Conservation (phyloP, 495 filamentous ascomycete genomes). For the Pseudomonodictys pantanalensis region DNA sequence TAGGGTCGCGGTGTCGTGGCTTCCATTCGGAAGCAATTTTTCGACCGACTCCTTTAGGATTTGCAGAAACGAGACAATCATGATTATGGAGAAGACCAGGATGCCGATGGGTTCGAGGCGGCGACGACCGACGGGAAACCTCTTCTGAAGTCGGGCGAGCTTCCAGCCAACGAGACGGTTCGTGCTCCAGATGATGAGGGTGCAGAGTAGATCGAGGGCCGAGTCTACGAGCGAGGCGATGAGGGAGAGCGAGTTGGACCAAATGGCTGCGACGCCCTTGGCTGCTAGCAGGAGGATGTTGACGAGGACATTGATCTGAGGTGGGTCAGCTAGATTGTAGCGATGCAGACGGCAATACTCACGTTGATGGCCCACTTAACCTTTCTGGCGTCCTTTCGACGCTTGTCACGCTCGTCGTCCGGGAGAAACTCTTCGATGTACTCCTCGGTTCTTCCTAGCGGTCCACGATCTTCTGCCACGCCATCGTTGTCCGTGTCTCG, state of each 20-base stretch:
- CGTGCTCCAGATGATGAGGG: conserved; percentile 49
- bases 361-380: conserved; percentile 55
- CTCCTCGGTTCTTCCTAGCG: conserved; percentile 41
- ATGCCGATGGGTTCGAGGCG: conserved; percentile 46
- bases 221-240: conserved; percentile 49
- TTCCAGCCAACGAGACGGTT: conserved; percentile 48
- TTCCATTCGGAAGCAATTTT: conserved; percentile 43
- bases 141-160: conserved; percentile 39
- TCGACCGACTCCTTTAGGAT: conserved; percentile 49
- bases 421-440: conserved; percentile 49
- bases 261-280: conserved; percentile 43
- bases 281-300: conserved; percentile 47
- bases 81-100: conserved; percentile 43
- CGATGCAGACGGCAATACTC: background rate
- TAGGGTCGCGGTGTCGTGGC: conserved; percentile 33
- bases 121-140: conserved; percentile 49
- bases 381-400: conserved; percentile 40
- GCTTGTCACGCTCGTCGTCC: conserved; percentile 47
- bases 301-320: conserved; percentile 46
- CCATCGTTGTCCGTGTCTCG: conserved; percentile 51
- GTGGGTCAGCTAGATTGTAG: background rate
- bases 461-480: conserved; percentile 43
- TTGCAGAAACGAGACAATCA: conserved; percentile 50
- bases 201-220: conserved; percentile 51
- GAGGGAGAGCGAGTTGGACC: conserved; percentile 48